phyloP scores from a whole-genome alignment of 2,329 filamentous ascomycete genomes.

The Trichoderma hamatum region DNA sequence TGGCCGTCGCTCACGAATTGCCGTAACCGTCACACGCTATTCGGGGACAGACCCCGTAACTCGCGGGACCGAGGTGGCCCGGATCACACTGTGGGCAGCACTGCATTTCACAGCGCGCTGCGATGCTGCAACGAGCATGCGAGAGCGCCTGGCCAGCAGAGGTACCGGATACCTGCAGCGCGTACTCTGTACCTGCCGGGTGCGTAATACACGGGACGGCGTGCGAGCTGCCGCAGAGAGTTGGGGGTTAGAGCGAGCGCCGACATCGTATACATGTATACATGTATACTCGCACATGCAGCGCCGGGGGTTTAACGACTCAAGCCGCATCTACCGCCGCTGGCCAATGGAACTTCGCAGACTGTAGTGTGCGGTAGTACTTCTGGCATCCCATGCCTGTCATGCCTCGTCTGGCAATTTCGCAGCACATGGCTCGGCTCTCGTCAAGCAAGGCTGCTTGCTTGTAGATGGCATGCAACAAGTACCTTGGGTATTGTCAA shows the following conservation, averaged over 20 bases:
- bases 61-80: slow-evolving; percentile 1
- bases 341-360: not conserved
- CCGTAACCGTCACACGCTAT: not conserved
- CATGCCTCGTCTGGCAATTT: not conserved
- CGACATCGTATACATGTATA: not conserved
- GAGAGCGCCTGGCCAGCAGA: not conserved
- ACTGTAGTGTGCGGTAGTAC: not conserved
- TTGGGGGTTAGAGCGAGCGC: not conserved
- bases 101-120: not conserved
- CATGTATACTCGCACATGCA: not conserved
- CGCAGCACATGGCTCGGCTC: not conserved
- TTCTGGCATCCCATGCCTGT: not conserved
- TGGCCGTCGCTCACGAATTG: not conserved
- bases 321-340: slow-evolving; percentile 8
- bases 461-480: not conserved
- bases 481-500: not conserved
- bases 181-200: not conserved
- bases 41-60: not conserved
- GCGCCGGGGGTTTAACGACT: not conserved
- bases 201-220: not conserved
- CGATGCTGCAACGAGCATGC: not conserved
- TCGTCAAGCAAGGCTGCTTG: not conserved
- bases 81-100: not conserved
- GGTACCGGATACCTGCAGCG: not conserved
- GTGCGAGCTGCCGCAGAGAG: not conserved